phyloP scores from a whole-genome alignment of 2,329 filamentous ascomycete species.

The Ceratocystis diversiconidia region DNA sequence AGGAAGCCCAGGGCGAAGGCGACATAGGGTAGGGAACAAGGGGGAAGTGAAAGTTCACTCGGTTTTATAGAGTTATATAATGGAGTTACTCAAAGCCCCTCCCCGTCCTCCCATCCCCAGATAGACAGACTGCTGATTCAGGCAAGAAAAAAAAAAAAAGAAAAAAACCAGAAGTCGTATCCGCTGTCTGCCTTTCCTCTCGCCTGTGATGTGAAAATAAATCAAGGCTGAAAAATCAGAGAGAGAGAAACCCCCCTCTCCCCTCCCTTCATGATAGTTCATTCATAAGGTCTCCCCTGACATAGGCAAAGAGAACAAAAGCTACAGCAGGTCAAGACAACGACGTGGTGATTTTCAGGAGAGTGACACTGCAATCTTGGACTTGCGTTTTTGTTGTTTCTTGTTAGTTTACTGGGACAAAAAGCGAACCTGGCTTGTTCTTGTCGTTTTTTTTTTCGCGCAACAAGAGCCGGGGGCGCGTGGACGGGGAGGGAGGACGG shows the following conservation, averaged over 20 bases:
- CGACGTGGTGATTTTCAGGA: neutral
- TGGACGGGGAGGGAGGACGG: neutral
- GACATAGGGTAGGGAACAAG: neutral
- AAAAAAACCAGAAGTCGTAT: neutral
- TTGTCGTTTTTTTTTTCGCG: too few species aligned
- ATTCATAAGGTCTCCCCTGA: neutral
- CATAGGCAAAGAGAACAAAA: neutral
- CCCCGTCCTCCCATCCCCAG: neutral
- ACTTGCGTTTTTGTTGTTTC: neutral
- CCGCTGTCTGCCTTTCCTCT: neutral
- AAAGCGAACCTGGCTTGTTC: neutral
- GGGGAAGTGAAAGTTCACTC: neutral
- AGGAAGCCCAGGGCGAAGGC: neutral
- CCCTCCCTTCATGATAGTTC: neutral
- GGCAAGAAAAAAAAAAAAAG: neutral
- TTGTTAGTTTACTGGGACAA: neutral
- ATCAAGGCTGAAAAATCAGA: neutral
- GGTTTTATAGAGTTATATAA: neutral
- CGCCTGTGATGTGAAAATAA: neutral
- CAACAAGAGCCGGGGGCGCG: neutral
- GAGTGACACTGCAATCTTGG: slow-evolving; percentile 1
- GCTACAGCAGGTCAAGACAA: neutral
- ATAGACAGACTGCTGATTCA: neutral
- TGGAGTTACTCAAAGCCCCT: neutral
- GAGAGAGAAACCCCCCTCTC: neutral